phyloP scores from a whole-genome alignment of 2,329 filamentous ascomycete species.

The Claviceps humidiphila region DNA sequence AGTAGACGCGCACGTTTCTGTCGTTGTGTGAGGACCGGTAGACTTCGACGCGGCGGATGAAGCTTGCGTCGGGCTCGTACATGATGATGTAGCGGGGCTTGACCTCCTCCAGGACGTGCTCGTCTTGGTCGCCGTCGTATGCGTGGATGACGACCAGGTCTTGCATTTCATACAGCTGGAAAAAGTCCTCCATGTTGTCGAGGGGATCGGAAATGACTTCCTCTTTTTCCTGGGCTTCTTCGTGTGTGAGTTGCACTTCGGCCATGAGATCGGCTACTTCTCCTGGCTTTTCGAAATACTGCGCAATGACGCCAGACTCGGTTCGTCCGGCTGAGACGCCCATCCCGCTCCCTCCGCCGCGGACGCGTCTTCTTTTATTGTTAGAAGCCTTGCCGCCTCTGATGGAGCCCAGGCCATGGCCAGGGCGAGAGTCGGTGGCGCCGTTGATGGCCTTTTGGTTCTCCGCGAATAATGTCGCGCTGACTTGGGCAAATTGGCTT shows the following conservation, averaged over 20 bases:
- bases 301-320: slow-evolving; percentile 60
- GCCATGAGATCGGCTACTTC: slow-evolving; percentile 75
- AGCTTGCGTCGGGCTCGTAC: slow-evolving; percentile 93
- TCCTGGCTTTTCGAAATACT: slow-evolving; percentile 68
- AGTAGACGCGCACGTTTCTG: slow-evolving; percentile 82
- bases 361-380: slow-evolving; percentile 74
- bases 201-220: slow-evolving; percentile 66
- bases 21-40: slow-evolving; percentile 91
- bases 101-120: slow-evolving; percentile 88
- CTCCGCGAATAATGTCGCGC: slow-evolving; percentile 61
- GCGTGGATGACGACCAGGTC: slow-evolving; percentile 82
- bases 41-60: slow-evolving; percentile 87
- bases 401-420: slow-evolving; percentile 28
- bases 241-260: slow-evolving; percentile 68
- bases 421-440: slow-evolving; percentile 42
- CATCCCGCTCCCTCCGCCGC: slow-evolving; percentile 54
- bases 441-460: slow-evolving; percentile 65
- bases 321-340: slow-evolving; percentile 47
- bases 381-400: slow-evolving; percentile 52
- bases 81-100: slow-evolving; percentile 93
- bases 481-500: slow-evolving; percentile 74
- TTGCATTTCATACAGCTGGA: slow-evolving; percentile 81
- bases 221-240: slow-evolving; percentile 61
- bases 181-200: slow-evolving; percentile 85
- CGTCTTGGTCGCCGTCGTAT: slow-evolving; percentile 91